phyloP scores from a whole-genome alignment of 108 stramenopile species.

The Thalassiosira profunda region DNA sequence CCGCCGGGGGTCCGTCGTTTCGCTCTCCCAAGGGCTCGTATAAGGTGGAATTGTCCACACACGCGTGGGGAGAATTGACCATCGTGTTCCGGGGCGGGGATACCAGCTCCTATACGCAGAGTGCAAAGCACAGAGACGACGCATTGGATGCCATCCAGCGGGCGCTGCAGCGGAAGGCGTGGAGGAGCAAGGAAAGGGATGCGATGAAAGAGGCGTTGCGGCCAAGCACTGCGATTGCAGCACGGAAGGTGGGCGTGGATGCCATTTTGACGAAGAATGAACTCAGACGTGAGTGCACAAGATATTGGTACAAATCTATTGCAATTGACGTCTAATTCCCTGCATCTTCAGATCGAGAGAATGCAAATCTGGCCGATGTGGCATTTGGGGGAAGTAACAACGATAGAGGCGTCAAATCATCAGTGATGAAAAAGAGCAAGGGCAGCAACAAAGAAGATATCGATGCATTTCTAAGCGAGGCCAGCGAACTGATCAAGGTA shows the following conservation, averaged over 20 bases:
- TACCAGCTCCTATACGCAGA: conserved; percentile 25
- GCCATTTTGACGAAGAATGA: conserved; percentile 72
- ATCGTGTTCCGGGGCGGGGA: conserved; percentile 56
- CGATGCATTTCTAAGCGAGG: conserved; percentile 75
- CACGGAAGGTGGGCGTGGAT: conserved; percentile 70
- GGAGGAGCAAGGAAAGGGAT: conserved; percentile 57
- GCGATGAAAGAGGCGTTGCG: conserved; percentile 40
- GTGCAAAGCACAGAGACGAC: conserved; percentile 66
- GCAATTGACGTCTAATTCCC: not conserved
- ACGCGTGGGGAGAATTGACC: conserved; percentile 66
- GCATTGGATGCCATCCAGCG: conserved; percentile 44
- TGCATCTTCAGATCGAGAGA: conserved; percentile 36
- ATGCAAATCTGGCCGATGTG: conserved; percentile 66
- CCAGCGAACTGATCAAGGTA: conserved; percentile 63
- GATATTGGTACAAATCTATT: no score
- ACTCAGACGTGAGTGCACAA: conserved; percentile 41
- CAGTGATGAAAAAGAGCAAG: conserved; percentile 14
- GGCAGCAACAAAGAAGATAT: conserved; percentile 53
- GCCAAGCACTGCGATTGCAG: conserved; percentile 17
- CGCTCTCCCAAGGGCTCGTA: conserved; percentile 43
- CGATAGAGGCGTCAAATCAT: not conserved
- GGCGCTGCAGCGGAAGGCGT: conserved; percentile 68
- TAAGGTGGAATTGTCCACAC: conserved; percentile 55
- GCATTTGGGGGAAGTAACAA: conserved; percentile 54
- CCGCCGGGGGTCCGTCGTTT: conserved; percentile 56